These are phyloP conservation scores for bread wheat (Triticum aestivum) DNA, from an alignment of 176 grass and related monocot species.

Conservation along the genomic window DNA sequence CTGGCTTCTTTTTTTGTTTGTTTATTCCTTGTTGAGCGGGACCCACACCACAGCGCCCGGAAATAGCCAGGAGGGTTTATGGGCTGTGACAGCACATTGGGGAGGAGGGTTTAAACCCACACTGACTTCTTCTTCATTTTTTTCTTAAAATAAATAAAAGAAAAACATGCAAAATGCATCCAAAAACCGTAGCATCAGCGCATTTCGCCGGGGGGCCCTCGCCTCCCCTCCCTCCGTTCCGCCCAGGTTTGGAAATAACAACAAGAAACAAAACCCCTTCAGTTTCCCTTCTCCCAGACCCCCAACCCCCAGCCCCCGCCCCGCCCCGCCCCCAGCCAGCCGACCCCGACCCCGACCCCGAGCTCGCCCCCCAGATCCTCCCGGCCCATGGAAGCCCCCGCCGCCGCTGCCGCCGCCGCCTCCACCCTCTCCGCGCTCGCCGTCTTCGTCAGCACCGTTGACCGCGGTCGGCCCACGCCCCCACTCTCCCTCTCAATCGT, in stretches of 20 bases:
- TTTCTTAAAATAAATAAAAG: no score
- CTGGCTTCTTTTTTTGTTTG: no score
- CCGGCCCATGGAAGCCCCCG: conserved; percentile 27
- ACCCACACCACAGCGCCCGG: no score
- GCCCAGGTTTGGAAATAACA: not conserved
- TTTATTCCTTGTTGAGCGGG: no score
- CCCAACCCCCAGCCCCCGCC: no score
- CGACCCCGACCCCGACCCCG: no score
- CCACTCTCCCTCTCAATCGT: not conserved
- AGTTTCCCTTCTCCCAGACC: not conserved
- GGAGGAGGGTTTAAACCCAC: not conserved
- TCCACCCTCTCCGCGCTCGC: conserved; percentile 48
- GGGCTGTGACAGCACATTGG: not conserved
- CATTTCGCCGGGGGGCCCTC: not conserved
- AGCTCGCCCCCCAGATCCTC: not conserved
- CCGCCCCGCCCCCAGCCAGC: not conserved
- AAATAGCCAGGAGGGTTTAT: not conserved
- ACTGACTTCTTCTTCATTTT: not conserved
- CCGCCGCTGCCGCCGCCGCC: conserved; percentile 26
- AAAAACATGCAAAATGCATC: no score
- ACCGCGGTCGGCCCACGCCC: conserved; percentile 21
- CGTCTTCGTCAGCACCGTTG: conserved; percentile 40
- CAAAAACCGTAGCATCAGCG: not conserved
- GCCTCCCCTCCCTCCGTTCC: not conserved
- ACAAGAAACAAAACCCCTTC: not conserved